Evolutionary conservation across 208 protist species (phyloP).

Genomic region (Acanthamoeba castellanii): DNA sequence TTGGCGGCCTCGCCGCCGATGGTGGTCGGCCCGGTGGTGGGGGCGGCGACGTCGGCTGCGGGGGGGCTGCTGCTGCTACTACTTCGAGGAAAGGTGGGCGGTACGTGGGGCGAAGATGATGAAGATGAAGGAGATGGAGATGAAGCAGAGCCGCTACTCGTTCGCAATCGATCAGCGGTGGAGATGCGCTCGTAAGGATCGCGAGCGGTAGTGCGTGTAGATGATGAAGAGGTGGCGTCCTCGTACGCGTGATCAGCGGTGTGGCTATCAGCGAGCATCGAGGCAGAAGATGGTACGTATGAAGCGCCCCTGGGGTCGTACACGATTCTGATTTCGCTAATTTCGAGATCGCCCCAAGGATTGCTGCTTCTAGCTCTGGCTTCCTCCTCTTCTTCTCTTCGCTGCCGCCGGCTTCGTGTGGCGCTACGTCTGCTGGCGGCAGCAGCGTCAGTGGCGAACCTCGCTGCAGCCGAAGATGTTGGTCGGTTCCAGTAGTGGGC

Average conservation of each 20-base stretch:
- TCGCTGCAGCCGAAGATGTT: too few relatives aligned
- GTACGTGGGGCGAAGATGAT: background rate
- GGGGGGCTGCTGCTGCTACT: background rate
- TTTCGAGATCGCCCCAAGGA: background rate
- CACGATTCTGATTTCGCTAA: slow-evolving; percentile 26
- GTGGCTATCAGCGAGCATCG: background rate
- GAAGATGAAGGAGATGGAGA: background rate
- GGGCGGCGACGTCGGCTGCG: background rate
- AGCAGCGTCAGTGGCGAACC: background rate
- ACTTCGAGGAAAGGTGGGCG: background rate
- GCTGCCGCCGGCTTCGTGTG: background rate
- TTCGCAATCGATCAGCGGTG: background rate
- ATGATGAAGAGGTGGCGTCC: background rate
- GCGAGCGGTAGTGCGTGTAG: background rate
- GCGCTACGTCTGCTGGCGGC: background rate
- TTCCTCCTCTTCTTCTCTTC: background rate
- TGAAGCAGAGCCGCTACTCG: background rate
- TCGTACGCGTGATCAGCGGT: background rate
- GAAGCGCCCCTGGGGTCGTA: background rate
- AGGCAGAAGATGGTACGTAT: background rate
- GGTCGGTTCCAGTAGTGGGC: too few relatives aligned
- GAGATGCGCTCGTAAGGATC: background rate
- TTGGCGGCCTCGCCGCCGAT: background rate
- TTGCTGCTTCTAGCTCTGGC: background rate
- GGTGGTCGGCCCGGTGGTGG: background rate